These are phyloP conservation scores for Hyphodiscus sp. DNA, from an alignment of 2,329 filamentous ascomycete species.

Conservation along the genomic window DNA sequence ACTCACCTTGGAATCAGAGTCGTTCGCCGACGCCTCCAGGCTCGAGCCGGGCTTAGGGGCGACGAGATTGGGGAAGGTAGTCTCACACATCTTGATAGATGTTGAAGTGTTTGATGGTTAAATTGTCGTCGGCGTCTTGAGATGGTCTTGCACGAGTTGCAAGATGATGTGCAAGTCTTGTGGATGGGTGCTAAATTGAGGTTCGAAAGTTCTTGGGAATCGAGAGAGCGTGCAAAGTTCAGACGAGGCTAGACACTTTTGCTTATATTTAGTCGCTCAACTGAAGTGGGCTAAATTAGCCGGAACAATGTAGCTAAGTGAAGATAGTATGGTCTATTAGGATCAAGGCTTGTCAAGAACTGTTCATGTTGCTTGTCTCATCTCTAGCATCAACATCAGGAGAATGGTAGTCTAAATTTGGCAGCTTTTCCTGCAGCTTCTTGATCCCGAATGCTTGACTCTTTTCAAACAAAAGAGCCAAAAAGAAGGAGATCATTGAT, in stretches of 20 bases:
- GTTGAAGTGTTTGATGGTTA: background rate
- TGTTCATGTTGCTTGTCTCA: background rate
- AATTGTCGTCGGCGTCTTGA: background rate
- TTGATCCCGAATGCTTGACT: too few species aligned
- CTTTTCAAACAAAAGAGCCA: too few species aligned
- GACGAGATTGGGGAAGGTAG: background rate
- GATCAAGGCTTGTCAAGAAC: background rate
- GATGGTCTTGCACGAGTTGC: background rate
- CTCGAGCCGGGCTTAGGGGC: too few species aligned
- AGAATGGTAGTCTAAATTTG: too few species aligned
- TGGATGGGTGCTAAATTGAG: background rate
- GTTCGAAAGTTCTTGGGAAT: background rate
- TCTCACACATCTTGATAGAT: background rate
- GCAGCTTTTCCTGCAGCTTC: too few species aligned
- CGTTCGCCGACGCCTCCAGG: background rate
- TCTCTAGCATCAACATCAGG: too few species aligned
- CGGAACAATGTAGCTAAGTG: background rate
- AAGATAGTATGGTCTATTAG: background rate
- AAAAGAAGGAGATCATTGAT: too few species aligned
- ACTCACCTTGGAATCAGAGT: background rate
- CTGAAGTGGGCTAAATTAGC: background rate
- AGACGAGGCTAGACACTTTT: too few species aligned
- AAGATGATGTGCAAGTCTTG: background rate
- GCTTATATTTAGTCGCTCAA: background rate
- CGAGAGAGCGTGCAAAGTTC: background rate